Percentiles rank a stretch among this genome's conserved stretches.
Evolutionary conservation across 768 basidiomycete genomes (phyloP).

Genomic region (Lyophyllum decastes): DNA sequence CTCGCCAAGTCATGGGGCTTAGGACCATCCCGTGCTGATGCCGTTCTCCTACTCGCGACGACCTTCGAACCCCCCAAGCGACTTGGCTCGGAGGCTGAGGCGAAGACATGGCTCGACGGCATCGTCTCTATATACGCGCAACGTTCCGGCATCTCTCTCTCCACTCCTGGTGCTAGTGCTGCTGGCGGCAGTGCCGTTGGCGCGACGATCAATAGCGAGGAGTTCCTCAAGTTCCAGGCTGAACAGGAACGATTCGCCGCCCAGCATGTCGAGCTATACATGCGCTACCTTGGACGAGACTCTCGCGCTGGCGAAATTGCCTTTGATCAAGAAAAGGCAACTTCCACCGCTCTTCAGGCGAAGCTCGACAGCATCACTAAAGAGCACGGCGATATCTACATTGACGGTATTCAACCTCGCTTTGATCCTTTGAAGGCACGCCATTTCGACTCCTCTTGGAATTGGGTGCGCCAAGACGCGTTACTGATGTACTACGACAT

Average conservation of each 20-base stretch:
- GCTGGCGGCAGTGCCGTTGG: slow-evolving; percentile 71
- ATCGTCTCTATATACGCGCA: slow-evolving; percentile 86
- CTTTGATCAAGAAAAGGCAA: slow-evolving; percentile 85
- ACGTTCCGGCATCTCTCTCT: slow-evolving; percentile 83
- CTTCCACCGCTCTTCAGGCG: slow-evolving; percentile 69
- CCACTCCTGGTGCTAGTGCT: slow-evolving; percentile 64
- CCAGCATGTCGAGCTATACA: slow-evolving; percentile 94
- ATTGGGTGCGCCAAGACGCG: slow-evolving; percentile 98
- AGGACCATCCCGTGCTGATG: slow-evolving; percentile 88
- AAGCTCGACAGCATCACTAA: slow-evolving; percentile 85
- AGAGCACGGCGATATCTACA: slow-evolving; percentile 93
- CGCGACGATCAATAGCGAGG: slow-evolving; percentile 94
- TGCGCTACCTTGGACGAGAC: slow-evolving; percentile 95
- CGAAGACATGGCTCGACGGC: slow-evolving; percentile 89
- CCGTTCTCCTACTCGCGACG: slow-evolving; percentile 85
- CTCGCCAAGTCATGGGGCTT: slow-evolving; percentile 94
- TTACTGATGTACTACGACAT: slow-evolving; percentile 98
- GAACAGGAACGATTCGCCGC: slow-evolving; percentile 91
- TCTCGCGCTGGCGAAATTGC: slow-evolving; percentile 90
- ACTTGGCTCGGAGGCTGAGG: slow-evolving; percentile 86
- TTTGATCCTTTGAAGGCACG: slow-evolving; percentile 97
- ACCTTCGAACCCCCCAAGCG: slow-evolving; percentile 96
- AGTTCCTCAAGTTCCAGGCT: slow-evolving; percentile 94
- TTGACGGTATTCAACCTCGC: slow-evolving; percentile 92
- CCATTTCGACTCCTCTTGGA: slow-evolving; percentile 99